A percentile compares a stretch with the other conserved stretches of the same genome.
phyloP scores from a whole-genome alignment of 1,139 yeast species.

The Debaryomycetaceae sp. region DNA sequence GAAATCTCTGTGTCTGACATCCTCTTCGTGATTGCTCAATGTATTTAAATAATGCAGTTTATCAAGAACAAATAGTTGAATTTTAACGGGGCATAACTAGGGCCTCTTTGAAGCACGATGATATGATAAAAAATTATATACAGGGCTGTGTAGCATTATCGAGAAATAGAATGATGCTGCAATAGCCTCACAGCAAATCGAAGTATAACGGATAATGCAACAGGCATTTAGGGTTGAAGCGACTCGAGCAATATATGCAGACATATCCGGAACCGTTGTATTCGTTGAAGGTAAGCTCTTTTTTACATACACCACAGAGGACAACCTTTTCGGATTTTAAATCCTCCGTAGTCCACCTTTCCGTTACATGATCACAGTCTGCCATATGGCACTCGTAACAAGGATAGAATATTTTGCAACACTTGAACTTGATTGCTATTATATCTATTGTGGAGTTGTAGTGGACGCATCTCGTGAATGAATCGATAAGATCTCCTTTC shows the following conservation, averaged over 20 bases:
- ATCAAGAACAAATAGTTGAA: not conserved
- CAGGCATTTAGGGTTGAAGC: slow-evolving; percentile 39
- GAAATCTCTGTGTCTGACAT: not conserved
- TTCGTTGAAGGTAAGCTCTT: slow-evolving; percentile 26
- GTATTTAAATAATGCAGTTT: not conserved
- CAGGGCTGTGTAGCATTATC: not conserved
- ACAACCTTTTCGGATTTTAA: slow-evolving; percentile 20
- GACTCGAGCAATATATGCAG: slow-evolving; percentile 26
- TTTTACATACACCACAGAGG: slow-evolving; percentile 36
- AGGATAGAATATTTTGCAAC: slow-evolving; percentile 37
- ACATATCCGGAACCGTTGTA: slow-evolving; percentile 14
- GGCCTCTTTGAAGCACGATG: not conserved
- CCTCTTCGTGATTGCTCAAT: not conserved
- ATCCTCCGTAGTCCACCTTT: slow-evolving; percentile 17
- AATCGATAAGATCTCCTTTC: slow-evolving; percentile 9
- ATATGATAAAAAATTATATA: not conserved
- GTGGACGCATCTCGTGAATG: slow-evolving; percentile 37
- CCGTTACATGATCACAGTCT: slow-evolving; percentile 13
- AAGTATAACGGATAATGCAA: slow-evolving; percentile 38
- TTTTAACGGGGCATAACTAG: not conserved
- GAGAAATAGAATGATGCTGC: not conserved
- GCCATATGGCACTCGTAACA: slow-evolving; percentile 40
- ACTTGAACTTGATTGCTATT: slow-evolving; percentile 42
- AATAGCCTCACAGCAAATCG: slow-evolving; percentile 11
- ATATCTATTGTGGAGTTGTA: slow-evolving; percentile 34